Base-by-base conservation (phyloP, 495 filamentous ascomycete genomes). In the Xylaria scruposa region DNA sequence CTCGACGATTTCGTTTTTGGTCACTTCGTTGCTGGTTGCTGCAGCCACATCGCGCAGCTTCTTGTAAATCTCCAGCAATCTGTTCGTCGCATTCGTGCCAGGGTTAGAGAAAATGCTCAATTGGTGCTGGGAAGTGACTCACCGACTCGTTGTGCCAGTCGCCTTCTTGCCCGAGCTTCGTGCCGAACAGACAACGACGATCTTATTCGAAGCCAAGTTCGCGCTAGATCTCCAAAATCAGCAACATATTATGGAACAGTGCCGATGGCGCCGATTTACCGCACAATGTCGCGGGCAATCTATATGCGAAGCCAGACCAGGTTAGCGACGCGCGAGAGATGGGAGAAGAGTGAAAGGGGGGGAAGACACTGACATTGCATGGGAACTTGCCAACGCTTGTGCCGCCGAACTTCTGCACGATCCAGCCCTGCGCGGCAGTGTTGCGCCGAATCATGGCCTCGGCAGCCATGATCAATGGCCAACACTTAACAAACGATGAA, bases 101-200 rank as follows among this genome's bases (percentile, higher is more conserved):
- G 47, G 29, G 60, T 76, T 62, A 79, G 69, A 73, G 60, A 66
- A 24, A 71, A 70, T 31, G 49, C 13, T n/a, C n/a, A 4, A 15
- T 29, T 29, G 59, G 58, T 49, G 62, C 68, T 42, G 19, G 33
- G 58, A 33, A 24, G 67, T 78, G 82, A 85, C 92, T 89, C 84
- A 97, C 93, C 94, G 89, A 84, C 96, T 98, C 54, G 96, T 98
- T 58, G 96, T 98, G 64, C 95, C 95, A 70, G 95, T 93, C 38
- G 88, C 88, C 81, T 98, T 98, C 75, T 93, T 95, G 70, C 91
- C 92, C 67, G 92, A 95, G 79, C 94, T 97, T 78, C 94, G 83
- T 26, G 96, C 96, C 53, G 96, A 99, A 77, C 96, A 98, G 33
- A 98, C 94, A 51, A 98, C 90, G 46, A 92, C 95, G 70, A 97